Percentiles rank a stretch among this genome's conserved stretches.
phyloP scores from a whole-genome alignment of 2,329 filamentous ascomycete species.

The Aureobasidium sp. region DNA sequence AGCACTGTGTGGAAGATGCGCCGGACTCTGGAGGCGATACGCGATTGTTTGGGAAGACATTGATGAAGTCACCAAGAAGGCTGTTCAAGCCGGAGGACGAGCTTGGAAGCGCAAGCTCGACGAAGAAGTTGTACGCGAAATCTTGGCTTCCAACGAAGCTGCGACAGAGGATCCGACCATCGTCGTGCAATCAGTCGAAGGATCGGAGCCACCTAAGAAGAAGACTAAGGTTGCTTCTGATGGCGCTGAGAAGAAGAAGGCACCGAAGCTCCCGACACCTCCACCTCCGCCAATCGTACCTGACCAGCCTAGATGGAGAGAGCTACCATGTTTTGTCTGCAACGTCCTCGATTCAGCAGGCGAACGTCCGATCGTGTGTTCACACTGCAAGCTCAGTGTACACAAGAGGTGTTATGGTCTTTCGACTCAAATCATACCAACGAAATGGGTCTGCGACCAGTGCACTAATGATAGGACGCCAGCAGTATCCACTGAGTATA shows the following conservation, averaged over 20 bases:
- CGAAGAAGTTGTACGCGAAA: constrained; percentile 79
- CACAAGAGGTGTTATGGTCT: constrained; percentile 93
- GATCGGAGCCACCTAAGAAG: constrained; percentile 51
- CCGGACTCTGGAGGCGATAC: constrained; percentile 90
- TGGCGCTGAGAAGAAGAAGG: constrained; percentile 55
- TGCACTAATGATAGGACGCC: constrained; percentile 91
- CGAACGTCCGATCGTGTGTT: constrained; percentile 69
- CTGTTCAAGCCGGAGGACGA: constrained; percentile 71
- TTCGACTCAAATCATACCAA: constrained; percentile 43
- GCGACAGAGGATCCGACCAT: constrained; percentile 19
- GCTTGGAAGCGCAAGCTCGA: constrained; percentile 85
- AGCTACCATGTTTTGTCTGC: constrained; percentile 81
- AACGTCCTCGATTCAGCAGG: constrained; percentile 62
- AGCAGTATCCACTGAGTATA: constrained; percentile 86
- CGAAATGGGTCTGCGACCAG: constrained; percentile 92
- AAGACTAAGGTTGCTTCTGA: constrained; percentile 45
- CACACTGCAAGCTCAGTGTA: constrained; percentile 83
- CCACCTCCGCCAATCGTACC: constrained; percentile 60
- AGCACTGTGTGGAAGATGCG: constrained; percentile 83
- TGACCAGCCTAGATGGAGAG: constrained; percentile 69
- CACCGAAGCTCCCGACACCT: constrained; percentile 47
- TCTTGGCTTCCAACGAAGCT: constrained; percentile 55
- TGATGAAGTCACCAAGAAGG: constrained; percentile 85
- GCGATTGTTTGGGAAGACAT: constrained; percentile 92
- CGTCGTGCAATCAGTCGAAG: constrained; percentile 21